Evolutionary conservation across 805 yeast genomes (phyloP).

Genomic region (Ogataea pini): DNA sequence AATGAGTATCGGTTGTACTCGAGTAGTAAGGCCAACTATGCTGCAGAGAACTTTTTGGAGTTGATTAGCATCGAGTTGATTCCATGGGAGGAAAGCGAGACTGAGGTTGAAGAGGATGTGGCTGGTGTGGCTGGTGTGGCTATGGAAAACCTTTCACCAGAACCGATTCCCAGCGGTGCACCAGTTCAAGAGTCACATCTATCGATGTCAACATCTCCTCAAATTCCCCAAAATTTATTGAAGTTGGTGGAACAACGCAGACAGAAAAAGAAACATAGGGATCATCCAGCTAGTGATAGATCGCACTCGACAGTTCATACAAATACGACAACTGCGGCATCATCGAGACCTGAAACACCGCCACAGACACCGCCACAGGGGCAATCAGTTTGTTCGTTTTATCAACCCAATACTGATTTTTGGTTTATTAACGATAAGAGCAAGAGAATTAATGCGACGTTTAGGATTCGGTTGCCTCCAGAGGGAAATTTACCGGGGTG

Average conservation of each 20-base stretch:
- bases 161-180: not conserved
- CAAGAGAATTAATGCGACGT: constrained; percentile 37
- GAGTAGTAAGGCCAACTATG: constrained; percentile 68
- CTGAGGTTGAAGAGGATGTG: constrained; percentile 5
- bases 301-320: constrained; percentile 2
- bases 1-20: constrained; percentile 82
- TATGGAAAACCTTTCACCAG: not conserved
- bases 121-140: no score
- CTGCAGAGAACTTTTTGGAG: constrained; percentile 81
- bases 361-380: constrained; percentile 16
- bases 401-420: constrained; percentile 35
- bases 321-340: not conserved
- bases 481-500: constrained; percentile 70
- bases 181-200: not conserved
- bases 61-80: constrained; percentile 57
- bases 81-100: constrained; percentile 36
- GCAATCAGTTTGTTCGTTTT: constrained; percentile 27
- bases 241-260: constrained; percentile 53
- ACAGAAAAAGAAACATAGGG: constrained; percentile 37
- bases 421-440: constrained; percentile 32
- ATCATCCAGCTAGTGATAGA: constrained; percentile 10
- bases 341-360: constrained; percentile 12
- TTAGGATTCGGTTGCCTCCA: constrained; percentile 56
- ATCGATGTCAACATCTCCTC: constrained; percentile 65
- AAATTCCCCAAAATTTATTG: constrained; percentile 62